Percentiles rank a stretch among this genome's conserved stretches.
Conservation (phyloP, 2,329 filamentous ascomycete species). For the Ophiostoma quercus region DNA sequence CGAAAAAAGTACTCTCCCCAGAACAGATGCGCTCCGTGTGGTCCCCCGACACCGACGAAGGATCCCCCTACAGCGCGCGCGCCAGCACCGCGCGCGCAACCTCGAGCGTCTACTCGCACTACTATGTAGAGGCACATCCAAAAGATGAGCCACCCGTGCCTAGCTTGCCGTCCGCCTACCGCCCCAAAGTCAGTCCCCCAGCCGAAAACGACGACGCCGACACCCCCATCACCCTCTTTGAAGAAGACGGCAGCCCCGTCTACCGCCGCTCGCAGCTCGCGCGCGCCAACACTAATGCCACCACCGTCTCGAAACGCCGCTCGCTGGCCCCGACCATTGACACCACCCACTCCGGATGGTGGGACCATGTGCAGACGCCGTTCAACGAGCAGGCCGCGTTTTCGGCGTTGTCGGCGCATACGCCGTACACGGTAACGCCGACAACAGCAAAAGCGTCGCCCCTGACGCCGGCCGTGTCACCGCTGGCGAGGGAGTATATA, state of each 20-base stretch:
- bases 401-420: background rate
- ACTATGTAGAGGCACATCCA: constrained; percentile 22
- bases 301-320: constrained; percentile 30
- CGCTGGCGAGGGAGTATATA: constrained; percentile 10
- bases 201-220: constrained; percentile 45
- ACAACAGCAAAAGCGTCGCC: constrained; percentile 27
- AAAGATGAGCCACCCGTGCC: constrained; percentile 52
- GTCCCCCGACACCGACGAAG: constrained; percentile 58
- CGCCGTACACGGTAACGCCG: background rate
- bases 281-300: background rate
- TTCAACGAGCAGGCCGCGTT: constrained; percentile 44
- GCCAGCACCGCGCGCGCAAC: constrained; percentile 36
- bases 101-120: constrained; percentile 60
- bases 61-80: constrained; percentile 31
- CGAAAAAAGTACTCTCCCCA: constrained; percentile 20
- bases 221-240: constrained; percentile 63
- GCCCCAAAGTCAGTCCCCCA: background rate
- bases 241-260: constrained; percentile 56
- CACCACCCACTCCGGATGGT: constrained; percentile 62
- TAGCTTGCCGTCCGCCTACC: constrained; percentile 45
- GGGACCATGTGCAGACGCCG: constrained; percentile 70
- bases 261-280: constrained; percentile 36
- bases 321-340: constrained; percentile 41
- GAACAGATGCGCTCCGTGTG: constrained; percentile 48
- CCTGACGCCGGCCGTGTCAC: constrained; percentile 21